A percentile compares a stretch with the other conserved stretches of the same genome.
phyloP scores from a whole-genome alignment of 1,284 basidiomycete genomes.

The Abortiporus biennis region DNA sequence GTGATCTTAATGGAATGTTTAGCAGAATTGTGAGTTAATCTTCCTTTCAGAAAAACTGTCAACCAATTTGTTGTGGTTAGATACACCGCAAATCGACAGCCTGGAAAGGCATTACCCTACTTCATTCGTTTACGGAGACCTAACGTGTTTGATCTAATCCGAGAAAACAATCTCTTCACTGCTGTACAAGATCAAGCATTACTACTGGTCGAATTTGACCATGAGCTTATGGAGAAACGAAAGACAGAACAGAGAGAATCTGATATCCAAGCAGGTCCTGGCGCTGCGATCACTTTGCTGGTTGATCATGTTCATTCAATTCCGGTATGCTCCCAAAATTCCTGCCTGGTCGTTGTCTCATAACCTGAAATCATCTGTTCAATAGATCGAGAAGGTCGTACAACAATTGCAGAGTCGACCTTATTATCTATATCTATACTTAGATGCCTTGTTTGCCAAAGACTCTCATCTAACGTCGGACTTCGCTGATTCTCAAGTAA shows the following conservation, averaged over 20 bases:
- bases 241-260: conserved; percentile 37
- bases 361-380: not conserved
- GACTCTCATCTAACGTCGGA: conserved; percentile 79
- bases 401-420: conserved; percentile 77
- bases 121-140: conserved; percentile 82
- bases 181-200: conserved; percentile 93
- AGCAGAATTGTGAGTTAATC: conserved; percentile 70
- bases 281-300: conserved; percentile 79
- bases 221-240: conserved; percentile 70
- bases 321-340: conserved; percentile 53
- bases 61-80: conserved; percentile 31
- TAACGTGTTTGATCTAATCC: conserved; percentile 92
- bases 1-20: conserved; percentile 84
- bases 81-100: conserved; percentile 84
- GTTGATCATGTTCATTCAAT: conserved; percentile 97
- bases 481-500: conserved; percentile 82
- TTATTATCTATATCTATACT: conserved; percentile 87
- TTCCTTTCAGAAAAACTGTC: no score
- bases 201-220: conserved; percentile 90
- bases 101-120: conserved; percentile 89
- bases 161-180: conserved; percentile 92
- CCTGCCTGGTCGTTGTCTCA: conserved; percentile 1
- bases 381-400: conserved; percentile 86
- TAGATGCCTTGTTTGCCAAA: conserved; percentile 86
- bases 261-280: conserved; percentile 33